These are phyloP conservation scores for Fulvia fulva DNA, from an alignment of 2,329 filamentous ascomycete species.

Conservation along the genomic window DNA sequence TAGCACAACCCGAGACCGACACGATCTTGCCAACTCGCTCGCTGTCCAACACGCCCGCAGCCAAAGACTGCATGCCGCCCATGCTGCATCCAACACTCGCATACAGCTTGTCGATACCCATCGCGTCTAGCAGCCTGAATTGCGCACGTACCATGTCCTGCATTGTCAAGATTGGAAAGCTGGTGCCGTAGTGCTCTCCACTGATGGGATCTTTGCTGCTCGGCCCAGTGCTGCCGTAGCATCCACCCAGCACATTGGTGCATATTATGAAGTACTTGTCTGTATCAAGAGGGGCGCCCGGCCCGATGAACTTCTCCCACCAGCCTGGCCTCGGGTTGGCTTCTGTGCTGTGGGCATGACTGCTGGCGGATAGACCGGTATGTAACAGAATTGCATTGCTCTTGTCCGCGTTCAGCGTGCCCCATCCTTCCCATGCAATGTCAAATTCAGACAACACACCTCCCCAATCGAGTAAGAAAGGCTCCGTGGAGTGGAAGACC, in stretches of 20 bases:
- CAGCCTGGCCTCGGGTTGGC: constrained; percentile 84
- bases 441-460: constrained; percentile 85
- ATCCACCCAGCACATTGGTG: constrained; percentile 93
- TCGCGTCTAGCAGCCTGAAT: constrained; percentile 76
- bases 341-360: constrained; percentile 89
- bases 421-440: constrained; percentile 93
- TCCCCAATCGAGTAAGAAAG: constrained; percentile 88
- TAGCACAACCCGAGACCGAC: constrained; percentile 87
- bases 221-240: constrained; percentile 92
- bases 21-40: constrained; percentile 77
- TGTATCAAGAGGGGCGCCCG: constrained; percentile 79
- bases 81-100: constrained; percentile 95
- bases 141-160: constrained; percentile 97
- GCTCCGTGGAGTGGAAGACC: constrained; percentile 67
- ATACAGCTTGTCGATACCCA: constrained; percentile 75
- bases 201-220: constrained; percentile 83
- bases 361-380: constrained; percentile 93
- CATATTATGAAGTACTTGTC: constrained; percentile 90
- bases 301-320: constrained; percentile 99
- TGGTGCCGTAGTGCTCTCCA: constrained; percentile 82
- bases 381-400: constrained; percentile 89
- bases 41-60: constrained; percentile 78
- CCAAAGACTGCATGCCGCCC: constrained; percentile 97
- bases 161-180: constrained; percentile 92
- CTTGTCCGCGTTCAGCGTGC: constrained; percentile 69